Conservation (phyloP, 331 rosid species). For the Arachis monticola region DNA sequence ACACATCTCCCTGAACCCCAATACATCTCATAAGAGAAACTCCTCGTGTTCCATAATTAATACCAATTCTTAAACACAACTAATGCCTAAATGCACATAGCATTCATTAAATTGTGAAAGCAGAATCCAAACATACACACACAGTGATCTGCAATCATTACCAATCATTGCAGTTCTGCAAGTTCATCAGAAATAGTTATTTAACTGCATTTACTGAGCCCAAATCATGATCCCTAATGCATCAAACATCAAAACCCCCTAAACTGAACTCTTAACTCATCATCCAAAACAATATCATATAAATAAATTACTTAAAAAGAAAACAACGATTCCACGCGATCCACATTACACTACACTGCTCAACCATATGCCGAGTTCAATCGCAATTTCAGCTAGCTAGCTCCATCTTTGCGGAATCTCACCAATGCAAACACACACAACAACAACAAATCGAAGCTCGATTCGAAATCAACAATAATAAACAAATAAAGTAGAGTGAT, state of each 20-base stretch:
- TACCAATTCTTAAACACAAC: neutral
- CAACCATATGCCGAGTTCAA: neutral
- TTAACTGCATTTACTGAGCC: conserved; percentile 17
- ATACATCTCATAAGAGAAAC: neutral
- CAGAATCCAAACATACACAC: neutral
- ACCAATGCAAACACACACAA: conserved; percentile 5
- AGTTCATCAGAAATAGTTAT: neutral
- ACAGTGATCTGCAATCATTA: no score
- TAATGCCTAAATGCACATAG: conserved; percentile 4
- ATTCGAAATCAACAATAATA: conserved; percentile 2
- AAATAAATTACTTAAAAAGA: neutral
- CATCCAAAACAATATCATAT: conserved; percentile 21
- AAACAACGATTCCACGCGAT: conserved; percentile 11
- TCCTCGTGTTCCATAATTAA: neutral
- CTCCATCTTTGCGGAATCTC: neutral
- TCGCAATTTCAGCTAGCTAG: neutral
- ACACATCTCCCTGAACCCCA: conserved; percentile 2
- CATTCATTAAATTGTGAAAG: conserved; percentile 14
- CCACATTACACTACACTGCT: neutral
- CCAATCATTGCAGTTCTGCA: neutral
- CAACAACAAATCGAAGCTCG: conserved; percentile 2
- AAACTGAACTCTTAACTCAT: conserved; percentile 8
- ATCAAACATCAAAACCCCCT: conserved; percentile 4
- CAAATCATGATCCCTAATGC: conserved; percentile 5
- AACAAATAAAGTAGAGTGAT: neutral